phyloP scores from a whole-genome alignment of 176 grass and related monocot genomes.

The Guadua angustifolia region DNA sequence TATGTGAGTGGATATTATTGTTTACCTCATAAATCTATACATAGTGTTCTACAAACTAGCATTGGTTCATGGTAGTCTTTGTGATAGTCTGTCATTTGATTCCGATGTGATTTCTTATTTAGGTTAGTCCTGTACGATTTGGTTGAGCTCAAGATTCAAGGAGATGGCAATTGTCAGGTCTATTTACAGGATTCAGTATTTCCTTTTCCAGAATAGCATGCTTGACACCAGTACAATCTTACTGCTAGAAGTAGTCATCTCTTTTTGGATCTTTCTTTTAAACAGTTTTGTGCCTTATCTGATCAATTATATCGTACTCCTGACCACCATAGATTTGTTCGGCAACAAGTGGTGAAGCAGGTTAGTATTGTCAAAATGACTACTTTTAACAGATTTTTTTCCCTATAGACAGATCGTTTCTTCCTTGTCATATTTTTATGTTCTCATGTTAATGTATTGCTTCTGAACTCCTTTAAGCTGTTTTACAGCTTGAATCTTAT shows the following conservation, averaged over 20 bases:
- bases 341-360: constrained; percentile 82
- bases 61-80: not conserved
- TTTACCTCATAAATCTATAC: not conserved
- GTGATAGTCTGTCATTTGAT: not conserved
- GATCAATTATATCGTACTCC: constrained; percentile 85
- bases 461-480: constrained; percentile 23
- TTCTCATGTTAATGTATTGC: not conserved
- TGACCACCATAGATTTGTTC: constrained; percentile 81
- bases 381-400: not conserved
- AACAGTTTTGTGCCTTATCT: constrained; percentile 82
- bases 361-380: constrained; percentile 45
- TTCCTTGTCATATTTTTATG: not conserved
- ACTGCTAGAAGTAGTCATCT: not conserved
- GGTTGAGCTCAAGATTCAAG: constrained; percentile 82
- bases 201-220: not conserved
- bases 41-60: not conserved
- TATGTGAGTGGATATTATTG: not conserved
- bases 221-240: not conserved
- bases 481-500: constrained; percentile 68
- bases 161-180: constrained; percentile 98
- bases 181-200: not conserved
- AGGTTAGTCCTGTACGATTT: constrained; percentile 83
- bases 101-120: constrained; percentile 17
- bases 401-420: not conserved
- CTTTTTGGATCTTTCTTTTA: constrained; percentile 11